phyloP scores from a whole-genome alignment of 2,329 filamentous ascomycete species.

The Trichoderma sp. region DNA sequence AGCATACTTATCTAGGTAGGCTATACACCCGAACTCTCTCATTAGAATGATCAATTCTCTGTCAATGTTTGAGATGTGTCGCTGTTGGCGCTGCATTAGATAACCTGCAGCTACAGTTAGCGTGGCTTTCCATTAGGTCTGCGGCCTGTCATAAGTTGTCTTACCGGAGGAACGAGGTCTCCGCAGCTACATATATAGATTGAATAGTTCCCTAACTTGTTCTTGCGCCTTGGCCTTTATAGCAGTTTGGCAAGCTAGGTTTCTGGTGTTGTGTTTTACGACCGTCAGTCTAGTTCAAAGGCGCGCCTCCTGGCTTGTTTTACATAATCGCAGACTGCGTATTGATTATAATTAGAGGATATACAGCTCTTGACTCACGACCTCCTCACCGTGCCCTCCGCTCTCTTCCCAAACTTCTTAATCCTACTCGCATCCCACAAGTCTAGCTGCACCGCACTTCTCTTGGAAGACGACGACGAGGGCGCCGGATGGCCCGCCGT shows the following conservation, averaged over 20 bases:
- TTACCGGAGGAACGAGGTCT: no score
- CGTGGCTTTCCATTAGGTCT: no score
- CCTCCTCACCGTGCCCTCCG: not conserved
- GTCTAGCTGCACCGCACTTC: conserved; percentile 46
- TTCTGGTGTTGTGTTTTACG: no score
- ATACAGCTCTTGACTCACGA: not conserved
- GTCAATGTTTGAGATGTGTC: not conserved
- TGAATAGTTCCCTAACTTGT: no score
- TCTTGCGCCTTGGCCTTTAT: no score
- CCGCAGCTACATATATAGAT: no score
- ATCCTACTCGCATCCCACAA: conserved; percentile 45
- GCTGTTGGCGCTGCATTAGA: not conserved
- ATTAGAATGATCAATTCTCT: not conserved
- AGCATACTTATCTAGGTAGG: not conserved
- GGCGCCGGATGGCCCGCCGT: conserved; percentile 37
- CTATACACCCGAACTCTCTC: not conserved
- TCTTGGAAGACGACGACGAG: conserved; percentile 25
- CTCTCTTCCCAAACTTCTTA: conserved; percentile 43
- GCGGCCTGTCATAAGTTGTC: no score
- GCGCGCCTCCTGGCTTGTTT: no score
- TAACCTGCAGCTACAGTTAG: not conserved
- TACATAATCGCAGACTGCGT: not conserved
- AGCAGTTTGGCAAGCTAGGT: no score
- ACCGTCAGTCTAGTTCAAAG: no score
- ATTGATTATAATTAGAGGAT: not conserved